phyloP scores from a whole-genome alignment of 495 filamentous ascomycete species.

The Penicillium argentinense region DNA sequence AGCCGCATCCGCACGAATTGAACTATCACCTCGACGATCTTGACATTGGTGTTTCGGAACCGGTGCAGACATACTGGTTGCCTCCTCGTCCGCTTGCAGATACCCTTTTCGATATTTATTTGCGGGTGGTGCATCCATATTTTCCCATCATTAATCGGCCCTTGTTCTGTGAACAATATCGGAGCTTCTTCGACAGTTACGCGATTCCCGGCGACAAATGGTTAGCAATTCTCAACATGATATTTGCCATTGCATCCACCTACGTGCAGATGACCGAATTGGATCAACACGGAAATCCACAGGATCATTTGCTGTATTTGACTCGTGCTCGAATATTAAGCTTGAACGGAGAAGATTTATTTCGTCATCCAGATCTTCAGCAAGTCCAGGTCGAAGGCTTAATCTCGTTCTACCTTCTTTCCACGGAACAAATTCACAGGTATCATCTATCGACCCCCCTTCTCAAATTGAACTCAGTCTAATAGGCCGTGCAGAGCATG shows the following conservation, averaged over 20 bases:
- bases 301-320: conserved; percentile 51
- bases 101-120: conserved; percentile 47
- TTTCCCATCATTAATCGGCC: conserved; percentile 54
- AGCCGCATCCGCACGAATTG: too few relatives aligned
- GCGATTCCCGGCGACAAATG: conserved; percentile 34
- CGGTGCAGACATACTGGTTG: conserved; percentile 39
- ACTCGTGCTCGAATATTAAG: conserved; percentile 50
- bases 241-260: conserved; percentile 59
- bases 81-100: conserved; percentile 48
- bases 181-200: conserved; percentile 16
- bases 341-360: conserved; percentile 40
- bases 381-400: conserved; percentile 54
- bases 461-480: neutral
- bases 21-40: conserved; percentile 56
- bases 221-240: conserved; percentile 58
- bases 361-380: conserved; percentile 49
- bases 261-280: conserved; percentile 38
- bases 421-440: conserved; percentile 56
- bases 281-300: conserved; percentile 30
- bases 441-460: conserved; percentile 17
- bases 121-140: conserved; percentile 49
- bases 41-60: conserved; percentile 29
- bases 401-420: conserved; percentile 53
- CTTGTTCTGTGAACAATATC: conserved; percentile 33
- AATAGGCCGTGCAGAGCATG: conserved; percentile 64